phyloP scores from a whole-genome alignment of 1,284 basidiomycete species.

The Sutorius eximius region DNA sequence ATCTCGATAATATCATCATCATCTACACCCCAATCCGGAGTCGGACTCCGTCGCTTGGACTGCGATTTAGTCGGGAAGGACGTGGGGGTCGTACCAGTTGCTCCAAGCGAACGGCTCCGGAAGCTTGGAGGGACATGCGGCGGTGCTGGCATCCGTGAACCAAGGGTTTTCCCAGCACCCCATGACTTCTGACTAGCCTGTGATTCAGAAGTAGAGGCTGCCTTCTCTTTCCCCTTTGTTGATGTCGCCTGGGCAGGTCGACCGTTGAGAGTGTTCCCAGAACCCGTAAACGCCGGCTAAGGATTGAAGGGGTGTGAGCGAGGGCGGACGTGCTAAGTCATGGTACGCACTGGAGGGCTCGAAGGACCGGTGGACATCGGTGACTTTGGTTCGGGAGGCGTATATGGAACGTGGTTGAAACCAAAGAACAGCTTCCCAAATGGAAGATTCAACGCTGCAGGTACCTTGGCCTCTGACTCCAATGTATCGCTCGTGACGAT shows the following conservation, averaged over 20 bases:
- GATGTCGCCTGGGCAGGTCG: slow-evolving; percentile 34
- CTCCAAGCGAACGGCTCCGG: slow-evolving; percentile 44
- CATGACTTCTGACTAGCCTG: slow-evolving; percentile 40
- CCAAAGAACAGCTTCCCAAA: slow-evolving; percentile 95
- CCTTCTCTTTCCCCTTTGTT: slow-evolving; percentile 57
- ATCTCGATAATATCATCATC: slow-evolving; percentile 74
- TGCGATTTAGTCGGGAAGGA: slow-evolving; percentile 40
- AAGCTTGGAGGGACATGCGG: slow-evolving; percentile 38
- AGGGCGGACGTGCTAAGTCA: neutral
- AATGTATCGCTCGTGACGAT: slow-evolving; percentile 85
- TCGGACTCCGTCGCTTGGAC: slow-evolving; percentile 53
- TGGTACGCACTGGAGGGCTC: slow-evolving; percentile 26
- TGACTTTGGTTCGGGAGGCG: slow-evolving; percentile 44
- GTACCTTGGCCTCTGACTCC: slow-evolving; percentile 77
- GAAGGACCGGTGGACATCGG: slow-evolving; percentile 31
- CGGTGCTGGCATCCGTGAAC: slow-evolving; percentile 39
- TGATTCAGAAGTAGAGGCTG: slow-evolving; percentile 33
- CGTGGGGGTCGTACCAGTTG: slow-evolving; percentile 54
- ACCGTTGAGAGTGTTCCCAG: slow-evolving; percentile 56
- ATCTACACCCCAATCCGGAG: slow-evolving; percentile 76
- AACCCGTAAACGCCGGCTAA: slow-evolving; percentile 48
- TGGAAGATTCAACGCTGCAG: slow-evolving; percentile 87
- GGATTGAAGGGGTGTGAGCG: slow-evolving; percentile 1
- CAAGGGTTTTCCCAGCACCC: slow-evolving; percentile 61
- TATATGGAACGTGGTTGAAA: slow-evolving; percentile 75